These are phyloP conservation scores for Calonectria ilicicola DNA, from an alignment of 2,329 filamentous ascomycete genomes.

Conservation along the genomic window DNA sequence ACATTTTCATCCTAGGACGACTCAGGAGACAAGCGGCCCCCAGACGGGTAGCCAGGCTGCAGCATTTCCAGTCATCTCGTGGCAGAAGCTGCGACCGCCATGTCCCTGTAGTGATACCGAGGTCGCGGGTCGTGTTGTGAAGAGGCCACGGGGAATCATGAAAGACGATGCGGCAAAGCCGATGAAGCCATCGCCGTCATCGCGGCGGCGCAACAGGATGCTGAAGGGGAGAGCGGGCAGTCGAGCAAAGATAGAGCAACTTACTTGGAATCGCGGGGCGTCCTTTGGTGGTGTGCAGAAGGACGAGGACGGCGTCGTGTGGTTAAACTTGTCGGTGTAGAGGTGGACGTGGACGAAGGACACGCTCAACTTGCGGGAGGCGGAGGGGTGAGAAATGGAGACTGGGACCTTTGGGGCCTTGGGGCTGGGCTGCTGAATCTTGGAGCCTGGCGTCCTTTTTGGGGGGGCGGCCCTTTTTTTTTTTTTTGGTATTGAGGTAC, in stretches of 20 bases:
- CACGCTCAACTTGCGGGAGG: constrained; percentile 32
- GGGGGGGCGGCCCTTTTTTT: constrained; percentile 5
- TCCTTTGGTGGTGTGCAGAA: constrained; percentile 47
- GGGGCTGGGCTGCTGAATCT: constrained; percentile 33
- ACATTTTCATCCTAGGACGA: constrained; percentile 21
- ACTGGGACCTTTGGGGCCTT: constrained; percentile 36
- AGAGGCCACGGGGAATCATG: constrained; percentile 11
- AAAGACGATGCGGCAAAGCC: constrained; percentile 22
- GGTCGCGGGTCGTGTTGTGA: neutral
- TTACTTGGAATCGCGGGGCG: constrained; percentile 44
- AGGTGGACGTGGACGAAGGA: constrained; percentile 38
- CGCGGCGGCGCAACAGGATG: neutral
- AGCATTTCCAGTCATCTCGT: constrained; percentile 21
- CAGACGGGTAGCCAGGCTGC: constrained; percentile 23
- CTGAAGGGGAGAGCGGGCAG: neutral
- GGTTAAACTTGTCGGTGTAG: constrained; percentile 48
- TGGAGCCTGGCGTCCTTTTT: constrained; percentile 38
- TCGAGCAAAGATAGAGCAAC: constrained; percentile 32
- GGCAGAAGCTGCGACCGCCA: constrained; percentile 3
- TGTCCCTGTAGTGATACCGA: constrained; percentile 1
- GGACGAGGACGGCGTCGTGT: constrained; percentile 44
- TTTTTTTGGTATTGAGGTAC: constrained; percentile 12
- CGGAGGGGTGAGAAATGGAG: constrained; percentile 40
- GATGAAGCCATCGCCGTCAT: constrained; percentile 38
- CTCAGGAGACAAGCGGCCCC: constrained; percentile 4